Base-by-base conservation (phyloP, 805 yeast genomes). In the Metschnikowia gelsemii region DNA sequence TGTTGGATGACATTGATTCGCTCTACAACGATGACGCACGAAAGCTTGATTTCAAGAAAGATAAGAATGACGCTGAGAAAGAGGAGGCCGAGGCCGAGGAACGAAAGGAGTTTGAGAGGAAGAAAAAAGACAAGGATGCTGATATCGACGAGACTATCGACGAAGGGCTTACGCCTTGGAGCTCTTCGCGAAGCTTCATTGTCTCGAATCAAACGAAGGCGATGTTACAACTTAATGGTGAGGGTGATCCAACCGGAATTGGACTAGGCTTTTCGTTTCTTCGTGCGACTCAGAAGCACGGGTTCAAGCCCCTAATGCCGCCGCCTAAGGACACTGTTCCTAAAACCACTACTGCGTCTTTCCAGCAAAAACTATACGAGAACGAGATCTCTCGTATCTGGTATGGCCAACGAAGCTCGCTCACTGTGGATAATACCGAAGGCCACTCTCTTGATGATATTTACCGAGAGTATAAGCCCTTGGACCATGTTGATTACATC, bases 131-230 rank as follows among this genome's bases (percentile, higher is more conserved):
- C 12, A 49, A 50, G 21, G 51, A 49, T 3, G 54, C 52, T 6
- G 66, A 61, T 30, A 53, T 59, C 5, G 79, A 82, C 27, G 78
- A 75, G 26, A 80, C 83, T 35, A 65, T 87, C 25, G 89, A 87
- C 50, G 96, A 88, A 51, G 95, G 88, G 55, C 65, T 87, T 37
- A 83, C 97, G 1, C 91, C 96, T 0, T 93, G 99, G 99, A 90
- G 87, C 60, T 73, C 84, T n/a, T 82, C 96, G 0, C 75, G 88
- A 46, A 93, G 93, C 62, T 93, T 93, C 57, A 80, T 90, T 40
- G 87, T 82, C 60, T 93, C 98, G 2, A 89, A 96, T 18, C 98
- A 90, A 59, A 95, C 96, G 41, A 90, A 95, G 56, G 95, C 97
- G 0, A 93, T 93, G 97, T 73, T 93, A 31, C 96, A 89, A 57